phyloP scores from a whole-genome alignment of 164 flowering plant species.

The Tetrastigma voinierianum region DNA sequence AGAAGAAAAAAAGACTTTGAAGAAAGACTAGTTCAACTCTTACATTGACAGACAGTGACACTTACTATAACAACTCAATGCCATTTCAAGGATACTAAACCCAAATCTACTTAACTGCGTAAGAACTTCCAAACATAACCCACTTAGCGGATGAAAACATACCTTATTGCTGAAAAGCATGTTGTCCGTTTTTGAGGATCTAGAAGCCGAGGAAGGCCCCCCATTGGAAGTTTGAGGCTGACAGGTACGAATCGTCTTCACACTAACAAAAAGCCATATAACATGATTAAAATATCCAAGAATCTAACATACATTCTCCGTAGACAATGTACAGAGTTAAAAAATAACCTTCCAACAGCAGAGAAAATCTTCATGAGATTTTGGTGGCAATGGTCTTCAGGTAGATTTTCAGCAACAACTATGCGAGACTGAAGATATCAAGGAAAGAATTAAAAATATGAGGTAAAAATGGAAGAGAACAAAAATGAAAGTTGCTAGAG shows the following conservation, averaged over 20 bases:
- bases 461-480: background rate
- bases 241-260: conserved; percentile 89
- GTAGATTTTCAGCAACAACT: conserved; percentile 88
- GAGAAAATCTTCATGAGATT: conserved; percentile 92
- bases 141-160: background rate
- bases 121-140: conserved; percentile 1
- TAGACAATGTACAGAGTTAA: background rate
- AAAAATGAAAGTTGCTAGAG: too few relatives aligned
- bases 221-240: conserved; percentile 71
- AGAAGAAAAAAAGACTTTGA: too few relatives aligned
- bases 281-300: background rate
- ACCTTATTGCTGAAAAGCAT: conserved; percentile 79
- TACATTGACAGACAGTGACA: too few relatives aligned
- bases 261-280: conserved; percentile 51
- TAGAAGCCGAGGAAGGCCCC: conserved; percentile 64
- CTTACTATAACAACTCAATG: background rate
- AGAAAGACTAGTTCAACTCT: too few relatives aligned
- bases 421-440: conserved; percentile 69
- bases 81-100: background rate
- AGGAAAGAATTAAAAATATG: background rate
- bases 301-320: too few relatives aligned
- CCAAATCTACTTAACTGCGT: background rate
- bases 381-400: conserved; percentile 93
- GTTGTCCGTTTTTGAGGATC: conserved; percentile 61
- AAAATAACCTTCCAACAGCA: conserved; percentile 71